A percentile compares a stretch with the other conserved stretches of the same genome.
These are phyloP conservation scores for Solanum corneliomulleri DNA, from an alignment of 257 asterid genomes.

Conservation along the genomic window DNA sequence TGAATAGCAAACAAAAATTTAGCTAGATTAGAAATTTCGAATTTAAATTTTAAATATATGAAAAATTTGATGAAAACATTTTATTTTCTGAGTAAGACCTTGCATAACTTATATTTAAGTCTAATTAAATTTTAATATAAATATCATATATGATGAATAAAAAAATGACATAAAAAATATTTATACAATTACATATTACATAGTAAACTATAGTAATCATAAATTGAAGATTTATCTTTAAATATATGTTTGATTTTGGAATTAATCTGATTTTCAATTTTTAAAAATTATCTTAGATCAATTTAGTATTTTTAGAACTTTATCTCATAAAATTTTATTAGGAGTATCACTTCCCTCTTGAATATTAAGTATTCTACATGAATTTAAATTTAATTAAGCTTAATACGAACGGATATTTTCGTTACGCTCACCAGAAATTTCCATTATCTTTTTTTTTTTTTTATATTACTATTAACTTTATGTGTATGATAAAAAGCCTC, in stretches of 20 bases:
- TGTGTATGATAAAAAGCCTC: slow-evolving; percentile 1
- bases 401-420: neutral
- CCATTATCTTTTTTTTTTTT: neutral
- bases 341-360: neutral
- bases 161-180: too few relatives aligned
- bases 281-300: too few relatives aligned
- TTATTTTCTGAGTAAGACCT: accelerated
- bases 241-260: too few relatives aligned
- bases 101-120: too few relatives aligned
- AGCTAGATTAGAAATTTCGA: accelerated
- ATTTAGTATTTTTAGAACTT: neutral
- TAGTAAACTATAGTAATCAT: too few relatives aligned
- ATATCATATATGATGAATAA: too few relatives aligned
- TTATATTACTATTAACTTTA: neutral
- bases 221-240: too few relatives aligned
- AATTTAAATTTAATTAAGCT: too few relatives aligned
- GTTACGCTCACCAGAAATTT: neutral
- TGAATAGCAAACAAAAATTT: neutral
- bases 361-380: too few relatives aligned
- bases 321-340: neutral
- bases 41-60: too few relatives aligned
- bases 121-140: accelerated
- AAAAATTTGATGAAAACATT: accelerated
- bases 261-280: too few relatives aligned
- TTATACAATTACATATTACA: neutral